Evolutionary conservation across 176 grass and related monocot species (phyloP).

Genomic region (Phoenix roebelenii): DNA sequence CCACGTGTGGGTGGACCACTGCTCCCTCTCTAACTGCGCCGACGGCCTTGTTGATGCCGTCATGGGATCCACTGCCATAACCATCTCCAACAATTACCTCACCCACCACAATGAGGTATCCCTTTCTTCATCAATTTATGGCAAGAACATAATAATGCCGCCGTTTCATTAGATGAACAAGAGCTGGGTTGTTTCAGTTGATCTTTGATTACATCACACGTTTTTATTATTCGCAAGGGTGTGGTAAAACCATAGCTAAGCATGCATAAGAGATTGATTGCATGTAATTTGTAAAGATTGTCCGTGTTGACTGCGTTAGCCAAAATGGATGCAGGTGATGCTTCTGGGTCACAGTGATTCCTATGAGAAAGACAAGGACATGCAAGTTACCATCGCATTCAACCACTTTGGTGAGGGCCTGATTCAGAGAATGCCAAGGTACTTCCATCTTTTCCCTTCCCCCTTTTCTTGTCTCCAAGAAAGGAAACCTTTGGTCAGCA

Average conservation of each 20-base stretch:
- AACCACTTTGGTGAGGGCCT: constrained; percentile 47
- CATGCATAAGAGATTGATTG: too few relatives aligned
- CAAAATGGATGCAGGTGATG: constrained; percentile 27
- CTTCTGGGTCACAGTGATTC: constrained; percentile 40
- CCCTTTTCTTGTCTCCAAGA: too few relatives aligned
- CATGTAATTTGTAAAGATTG: too few relatives aligned
- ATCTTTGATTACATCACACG: too few relatives aligned
- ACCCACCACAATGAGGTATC: constrained; percentile 19
- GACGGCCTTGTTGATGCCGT: constrained; percentile 27
- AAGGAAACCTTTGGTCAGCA: too few relatives aligned
- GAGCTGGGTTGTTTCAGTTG: too few relatives aligned
- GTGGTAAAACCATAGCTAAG: too few relatives aligned
- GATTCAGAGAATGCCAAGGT: constrained; percentile 48
- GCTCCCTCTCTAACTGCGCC: constrained; percentile 25
- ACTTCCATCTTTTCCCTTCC: neutral
- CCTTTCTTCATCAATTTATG: too few relatives aligned
- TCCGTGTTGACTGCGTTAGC: too few relatives aligned
- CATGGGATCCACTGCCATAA: constrained; percentile 31
- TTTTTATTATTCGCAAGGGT: too few relatives aligned
- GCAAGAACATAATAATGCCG: too few relatives aligned
- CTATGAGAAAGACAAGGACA: constrained; percentile 25
- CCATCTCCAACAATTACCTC: constrained; percentile 28
- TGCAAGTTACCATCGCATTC: constrained; percentile 45
- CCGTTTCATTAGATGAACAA: too few relatives aligned
- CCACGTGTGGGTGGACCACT: constrained; percentile 31